These are phyloP conservation scores for Darksidea phi DNA, from an alignment of 495 filamentous ascomycete species.

Conservation along the genomic window DNA sequence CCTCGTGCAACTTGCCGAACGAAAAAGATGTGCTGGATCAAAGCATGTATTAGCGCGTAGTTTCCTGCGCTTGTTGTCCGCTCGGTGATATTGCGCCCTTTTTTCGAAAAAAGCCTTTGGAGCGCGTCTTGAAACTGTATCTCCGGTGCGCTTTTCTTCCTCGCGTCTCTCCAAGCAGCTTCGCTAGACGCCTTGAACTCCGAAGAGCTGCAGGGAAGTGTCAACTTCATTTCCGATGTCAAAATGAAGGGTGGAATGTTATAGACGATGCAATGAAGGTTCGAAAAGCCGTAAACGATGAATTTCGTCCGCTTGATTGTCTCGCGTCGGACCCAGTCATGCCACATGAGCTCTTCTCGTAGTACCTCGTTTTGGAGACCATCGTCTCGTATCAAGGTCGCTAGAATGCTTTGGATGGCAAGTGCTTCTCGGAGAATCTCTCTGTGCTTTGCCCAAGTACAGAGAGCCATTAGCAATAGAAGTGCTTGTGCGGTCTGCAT, in stretches of 20 bases:
- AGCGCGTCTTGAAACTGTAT: slow-evolving; percentile 53
- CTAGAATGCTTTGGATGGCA: slow-evolving; percentile 54
- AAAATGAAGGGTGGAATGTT: slow-evolving; percentile 58
- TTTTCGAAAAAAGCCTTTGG: slow-evolving; percentile 48
- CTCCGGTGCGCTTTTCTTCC: slow-evolving; percentile 48
- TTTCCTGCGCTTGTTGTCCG: slow-evolving; percentile 59
- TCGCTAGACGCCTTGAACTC: slow-evolving; percentile 52
- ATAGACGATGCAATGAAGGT: slow-evolving; percentile 58
- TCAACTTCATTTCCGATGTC: slow-evolving; percentile 61
- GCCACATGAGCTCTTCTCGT: slow-evolving; percentile 48
- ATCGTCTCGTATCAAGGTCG: slow-evolving; percentile 55
- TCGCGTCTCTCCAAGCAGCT: slow-evolving; percentile 48
- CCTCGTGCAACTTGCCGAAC: slow-evolving; percentile 45
- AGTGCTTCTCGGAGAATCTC: slow-evolving; percentile 58
- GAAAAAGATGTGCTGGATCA: slow-evolving; percentile 69
- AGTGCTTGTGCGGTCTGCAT: slow-evolving; percentile 59
- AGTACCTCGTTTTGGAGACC: slow-evolving; percentile 48
- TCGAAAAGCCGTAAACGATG: slow-evolving; percentile 60
- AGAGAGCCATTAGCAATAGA: slow-evolving; percentile 56
- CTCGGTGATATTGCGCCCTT: slow-evolving; percentile 49
- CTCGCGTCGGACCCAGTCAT: slow-evolving; percentile 59
- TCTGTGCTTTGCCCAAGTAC: slow-evolving; percentile 55
- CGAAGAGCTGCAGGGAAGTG: slow-evolving; percentile 56
- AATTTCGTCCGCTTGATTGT: slow-evolving; percentile 56
- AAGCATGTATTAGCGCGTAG: slow-evolving; percentile 65